Base-by-base conservation (phyloP, 495 filamentous ascomycete genomes). In the Penicillium goetzii region DNA sequence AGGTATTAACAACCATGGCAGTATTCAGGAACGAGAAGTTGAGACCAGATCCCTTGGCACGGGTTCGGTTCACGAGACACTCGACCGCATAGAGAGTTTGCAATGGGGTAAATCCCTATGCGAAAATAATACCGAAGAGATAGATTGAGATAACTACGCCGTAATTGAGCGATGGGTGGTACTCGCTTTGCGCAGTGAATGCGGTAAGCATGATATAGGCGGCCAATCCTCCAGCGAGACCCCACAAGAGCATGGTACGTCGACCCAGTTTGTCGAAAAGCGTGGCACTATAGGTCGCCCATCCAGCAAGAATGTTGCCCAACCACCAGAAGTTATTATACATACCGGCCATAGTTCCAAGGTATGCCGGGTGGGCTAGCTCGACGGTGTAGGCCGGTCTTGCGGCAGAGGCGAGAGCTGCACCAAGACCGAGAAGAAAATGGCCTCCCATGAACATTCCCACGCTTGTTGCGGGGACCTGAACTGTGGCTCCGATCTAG, bases 401-500 rank as follows among this genome's bases (percentile, higher is more conserved):
- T 10, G 89, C 89, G n/a, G 88, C 83, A 47, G 84, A 82, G 45
- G 82, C 81, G 34, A 90, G 86, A 10, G 83, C 83, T 36, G 90
- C 88, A 12, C 90, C 90, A 62, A 93, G 90, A 1, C 90, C 90
- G 17, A 93, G 81, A 15, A 92, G 67, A 74, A 93, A 92, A 8
- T 90, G 87, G n/a, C 89, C 90, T 21, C 79, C 89, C 72, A 91
- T 87, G 69, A 92, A 91, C 64, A 81, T 78, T n/a, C 68, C 72
- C 23, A 82, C 67, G 59, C 75, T 81, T 40, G 61, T 70, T 11
- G 79, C 77, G 7, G 81, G 70, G 3, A 81, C 85, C 69, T 88
- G 83, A 23, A 88, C 72, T 64, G 75, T 73, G 6, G 86, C 85
- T n/a, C 88, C 88, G 34, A 88, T 59, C 54, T 88, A 80, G 68